phyloP scores from a whole-genome alignment of 2,329 filamentous ascomycete species.

The Penicillium sp. region DNA sequence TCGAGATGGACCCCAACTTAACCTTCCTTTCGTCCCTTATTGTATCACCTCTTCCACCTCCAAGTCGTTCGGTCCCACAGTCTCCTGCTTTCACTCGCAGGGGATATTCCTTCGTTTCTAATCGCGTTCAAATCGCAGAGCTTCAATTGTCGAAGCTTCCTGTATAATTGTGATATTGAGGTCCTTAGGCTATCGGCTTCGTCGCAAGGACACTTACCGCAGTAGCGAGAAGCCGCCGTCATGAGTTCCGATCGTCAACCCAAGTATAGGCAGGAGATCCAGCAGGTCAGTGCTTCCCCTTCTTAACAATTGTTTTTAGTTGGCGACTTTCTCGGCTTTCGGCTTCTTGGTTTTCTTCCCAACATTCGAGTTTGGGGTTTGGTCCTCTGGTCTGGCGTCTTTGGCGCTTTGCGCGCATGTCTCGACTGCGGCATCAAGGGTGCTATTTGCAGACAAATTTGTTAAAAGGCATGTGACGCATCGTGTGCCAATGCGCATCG shows the following conservation, averaged over 20 bases:
- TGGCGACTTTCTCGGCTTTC: background rate
- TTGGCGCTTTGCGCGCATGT: background rate
- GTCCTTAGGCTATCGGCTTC: background rate
- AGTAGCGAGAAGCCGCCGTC: conserved; percentile 28
- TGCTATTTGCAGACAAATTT: background rate
- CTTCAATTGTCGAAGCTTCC: background rate
- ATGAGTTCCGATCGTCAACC: conserved; percentile 71
- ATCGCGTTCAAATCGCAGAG: background rate
- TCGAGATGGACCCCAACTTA: conserved; percentile 6
- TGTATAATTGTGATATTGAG: background rate
- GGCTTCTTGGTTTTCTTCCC: background rate
- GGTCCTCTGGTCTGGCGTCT: background rate
- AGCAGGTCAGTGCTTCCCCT: conserved; percentile 66
- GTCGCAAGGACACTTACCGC: background rate
- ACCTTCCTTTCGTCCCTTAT: background rate
- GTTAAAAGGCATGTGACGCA: background rate
- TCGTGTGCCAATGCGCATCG: background rate
- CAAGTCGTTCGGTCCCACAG: background rate
- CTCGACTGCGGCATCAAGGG: background rate
- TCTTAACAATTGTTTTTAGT: background rate
- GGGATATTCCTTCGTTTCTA: background rate
- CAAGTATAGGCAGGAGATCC: conserved; percentile 98
- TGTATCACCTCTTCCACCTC: background rate
- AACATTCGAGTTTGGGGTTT: background rate
- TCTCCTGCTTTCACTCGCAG: background rate